Base-by-base conservation (phyloP, 78 protist species). In the Dictyostelium firmibasis region DNA sequence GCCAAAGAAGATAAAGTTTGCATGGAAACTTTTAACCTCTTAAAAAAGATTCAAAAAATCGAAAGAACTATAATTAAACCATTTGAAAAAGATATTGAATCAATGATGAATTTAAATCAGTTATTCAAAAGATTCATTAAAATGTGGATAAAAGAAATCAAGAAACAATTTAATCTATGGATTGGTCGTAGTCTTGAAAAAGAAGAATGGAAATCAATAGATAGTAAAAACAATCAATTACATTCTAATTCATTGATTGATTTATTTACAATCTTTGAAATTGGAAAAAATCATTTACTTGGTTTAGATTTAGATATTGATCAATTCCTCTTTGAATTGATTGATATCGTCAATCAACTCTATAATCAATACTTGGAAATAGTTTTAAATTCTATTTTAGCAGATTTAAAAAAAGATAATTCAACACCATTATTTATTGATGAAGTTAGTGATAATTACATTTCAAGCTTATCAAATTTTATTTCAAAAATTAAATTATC, bases 251-350 rank as follows among this genome's bases (percentile, higher is more conserved):
- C 86, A 78, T 43, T 64, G 3, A 27, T 78, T 9, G 93, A 88
- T 79, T 23, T 88, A 44, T 88, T 88, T 53, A 43, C 82, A 5
- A 88, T 88, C 8, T 88, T 88, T 77, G 93, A 88, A 70, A 60
- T 88, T 64, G 93, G 86, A 23, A 88, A 88, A 44, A 88, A 88
- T 88, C 93, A 88, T 79, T 29, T 88, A 14, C 18, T 88, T 3
- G 44, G 62, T 29, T 13, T 88, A 29, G 67, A 67, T 41, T n/a
- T 67, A 23, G 23, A 29, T 29, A 31, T 88, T 18, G 86, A 88
- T 9, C 67, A 88, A 6, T 36, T 13, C 14, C 2, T 79, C 16
- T n/a, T 77, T 20, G 86, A 76, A 62, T 88, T 64, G 6, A 60
- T 62, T 23, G 41, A 11, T 6, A 18, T 88, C 11, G 76, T 88